Evolutionary conservation across 2,329 filamentous ascomycete species (phyloP).

Genomic region (Hymenotorrendiella dingleyae): DNA sequence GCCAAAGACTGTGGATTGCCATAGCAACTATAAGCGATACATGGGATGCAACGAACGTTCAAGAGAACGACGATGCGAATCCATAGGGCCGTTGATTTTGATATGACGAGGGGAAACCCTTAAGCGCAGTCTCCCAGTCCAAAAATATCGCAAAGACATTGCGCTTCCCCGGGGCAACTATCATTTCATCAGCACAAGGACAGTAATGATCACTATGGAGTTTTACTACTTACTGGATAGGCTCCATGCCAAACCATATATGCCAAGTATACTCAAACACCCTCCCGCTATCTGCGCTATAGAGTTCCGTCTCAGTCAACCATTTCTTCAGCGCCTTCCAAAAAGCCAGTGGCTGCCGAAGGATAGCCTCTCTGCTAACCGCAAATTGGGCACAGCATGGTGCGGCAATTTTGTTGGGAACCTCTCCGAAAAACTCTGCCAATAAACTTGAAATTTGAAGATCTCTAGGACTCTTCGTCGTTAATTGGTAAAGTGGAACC

Average conservation of each 20-base stretch:
- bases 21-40: too few relatives aligned
- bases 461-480: slow-evolving; percentile 31
- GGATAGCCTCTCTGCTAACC: slow-evolving; percentile 47
- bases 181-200: neutral
- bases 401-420: slow-evolving; percentile 37
- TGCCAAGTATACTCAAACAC: slow-evolving; percentile 63
- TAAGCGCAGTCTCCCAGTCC: slow-evolving; percentile 10
- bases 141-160: slow-evolving; percentile 15
- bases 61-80: too few relatives aligned
- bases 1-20: too few relatives aligned
- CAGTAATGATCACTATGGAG: neutral
- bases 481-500: slow-evolving; percentile 46
- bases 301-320: slow-evolving; percentile 47
- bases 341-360: slow-evolving; percentile 40
- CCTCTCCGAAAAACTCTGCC: slow-evolving; percentile 35
- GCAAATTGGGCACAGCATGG: slow-evolving; percentile 62
- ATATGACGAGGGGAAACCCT: too few relatives aligned
- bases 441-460: slow-evolving; percentile 38
- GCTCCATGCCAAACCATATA: slow-evolving; percentile 52
- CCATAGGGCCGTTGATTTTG: too few relatives aligned
- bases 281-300: slow-evolving; percentile 48
- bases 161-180: slow-evolving; percentile 13
- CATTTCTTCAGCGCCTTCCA: slow-evolving; percentile 53
- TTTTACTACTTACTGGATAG: slow-evolving; percentile 33
- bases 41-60: too few relatives aligned